Evolutionary conservation across 2,329 filamentous ascomycete species (phyloP).

Genomic region (Cercospora brassicicola): DNA sequence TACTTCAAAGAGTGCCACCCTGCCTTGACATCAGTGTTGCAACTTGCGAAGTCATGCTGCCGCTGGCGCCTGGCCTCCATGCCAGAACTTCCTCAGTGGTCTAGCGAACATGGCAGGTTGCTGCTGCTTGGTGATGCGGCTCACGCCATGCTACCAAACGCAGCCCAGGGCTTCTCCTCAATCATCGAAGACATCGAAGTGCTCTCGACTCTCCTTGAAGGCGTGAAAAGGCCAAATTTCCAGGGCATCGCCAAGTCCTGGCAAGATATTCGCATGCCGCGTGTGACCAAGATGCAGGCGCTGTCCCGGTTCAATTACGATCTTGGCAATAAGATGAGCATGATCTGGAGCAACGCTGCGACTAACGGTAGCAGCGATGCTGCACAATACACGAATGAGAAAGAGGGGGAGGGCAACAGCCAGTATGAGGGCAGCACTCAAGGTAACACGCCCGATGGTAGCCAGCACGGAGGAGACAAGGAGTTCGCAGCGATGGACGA

Average conservation of each 20-base stretch:
- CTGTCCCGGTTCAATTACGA: not conserved
- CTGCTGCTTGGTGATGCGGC: not conserved
- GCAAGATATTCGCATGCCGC: not conserved
- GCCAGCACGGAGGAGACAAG: not conserved
- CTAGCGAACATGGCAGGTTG: not conserved
- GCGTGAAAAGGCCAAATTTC: not conserved
- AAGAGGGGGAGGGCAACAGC: not conserved
- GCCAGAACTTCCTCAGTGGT: not conserved
- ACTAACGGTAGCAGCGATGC: not conserved
- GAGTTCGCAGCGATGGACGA: not conserved
- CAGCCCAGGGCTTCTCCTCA: not conserved
- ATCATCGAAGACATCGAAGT: not conserved
- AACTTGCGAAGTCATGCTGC: not conserved
- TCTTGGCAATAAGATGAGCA: not conserved
- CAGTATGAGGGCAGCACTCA: not conserved
- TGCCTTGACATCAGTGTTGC: not conserved
- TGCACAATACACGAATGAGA: not conserved
- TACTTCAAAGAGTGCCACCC: not conserved
- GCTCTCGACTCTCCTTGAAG: not conserved
- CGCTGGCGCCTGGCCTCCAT: not conserved
- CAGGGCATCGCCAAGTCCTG: not conserved
- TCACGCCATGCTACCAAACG: not conserved
- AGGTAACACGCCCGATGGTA: not conserved
- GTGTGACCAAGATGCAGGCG: not conserved
- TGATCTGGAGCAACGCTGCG: not conserved